Conservation (phyloP, 805 yeast genomes). For the Ogataea salicorniae region DNA sequence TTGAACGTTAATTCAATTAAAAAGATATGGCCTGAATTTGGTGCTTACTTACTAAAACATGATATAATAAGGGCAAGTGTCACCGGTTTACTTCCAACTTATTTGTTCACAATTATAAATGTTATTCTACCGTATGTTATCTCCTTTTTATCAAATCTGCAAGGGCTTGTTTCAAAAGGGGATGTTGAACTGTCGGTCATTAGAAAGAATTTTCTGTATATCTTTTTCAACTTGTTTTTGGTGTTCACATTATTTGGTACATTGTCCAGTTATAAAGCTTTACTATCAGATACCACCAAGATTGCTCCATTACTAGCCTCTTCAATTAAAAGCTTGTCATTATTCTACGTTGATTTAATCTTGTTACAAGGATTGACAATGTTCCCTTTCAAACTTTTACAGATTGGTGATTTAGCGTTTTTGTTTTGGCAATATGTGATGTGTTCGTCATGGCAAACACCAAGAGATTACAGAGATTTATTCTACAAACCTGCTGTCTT, state of each 20-base stretch:
- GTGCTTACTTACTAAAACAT: constrained; percentile 45
- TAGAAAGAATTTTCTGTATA: constrained; percentile 54
- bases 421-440: constrained; percentile 38
- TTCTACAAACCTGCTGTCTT: constrained; percentile 55
- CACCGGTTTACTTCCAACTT: constrained; percentile 59
- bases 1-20: constrained; percentile 51
- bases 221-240: constrained; percentile 55
- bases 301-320: constrained; percentile 52
- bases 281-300: constrained; percentile 53
- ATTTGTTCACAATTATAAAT: constrained; percentile 51
- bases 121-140: constrained; percentile 51
- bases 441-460: constrained; percentile 37
- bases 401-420: constrained; percentile 47
- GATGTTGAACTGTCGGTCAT: constrained; percentile 55
- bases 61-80: constrained; percentile 50
- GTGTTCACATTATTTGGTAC: constrained; percentile 62
- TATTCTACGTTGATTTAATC: constrained; percentile 56
- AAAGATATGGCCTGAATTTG: constrained; percentile 56
- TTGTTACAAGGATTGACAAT: constrained; percentile 65
- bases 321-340: constrained; percentile 45
- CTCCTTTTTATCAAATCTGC: constrained; percentile 42
- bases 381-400: constrained; percentile 54
- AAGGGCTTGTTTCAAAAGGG: constrained; percentile 52
- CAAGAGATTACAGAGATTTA: constrained; percentile 45
- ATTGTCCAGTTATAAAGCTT: constrained; percentile 52